A percentile compares a stretch with the other conserved stretches of the same genome.
phyloP scores from a whole-genome alignment of 768 basidiomycete genomes.

The Termitomyces sp. region DNA sequence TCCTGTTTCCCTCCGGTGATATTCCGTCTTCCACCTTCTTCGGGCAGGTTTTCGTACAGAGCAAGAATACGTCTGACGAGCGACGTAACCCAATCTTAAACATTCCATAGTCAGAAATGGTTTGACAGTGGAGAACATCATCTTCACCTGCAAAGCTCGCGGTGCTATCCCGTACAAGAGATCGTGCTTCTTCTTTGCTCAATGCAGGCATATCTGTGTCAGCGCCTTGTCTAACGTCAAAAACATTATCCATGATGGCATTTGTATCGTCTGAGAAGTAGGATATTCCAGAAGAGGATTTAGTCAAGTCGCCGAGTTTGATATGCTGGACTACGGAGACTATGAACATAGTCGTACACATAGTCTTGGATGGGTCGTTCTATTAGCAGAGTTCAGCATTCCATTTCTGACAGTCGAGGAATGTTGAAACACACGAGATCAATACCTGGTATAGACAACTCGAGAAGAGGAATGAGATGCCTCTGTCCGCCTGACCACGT shows the following conservation, averaged over 20 bases:
- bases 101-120: background rate
- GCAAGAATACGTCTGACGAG: conserved; percentile 76
- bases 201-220: conserved; percentile 34
- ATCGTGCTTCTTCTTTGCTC: conserved; percentile 64
- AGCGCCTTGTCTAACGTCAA: conserved; percentile 43
- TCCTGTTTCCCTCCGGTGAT: conserved; percentile 84
- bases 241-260: conserved; percentile 48
- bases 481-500: conserved; percentile 86
- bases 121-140: background rate
- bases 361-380: conserved; percentile 81
- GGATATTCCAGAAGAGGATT: conserved; percentile 51
- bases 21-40: conserved; percentile 87
- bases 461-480: conserved; percentile 82
- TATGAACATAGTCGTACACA: conserved; percentile 79
- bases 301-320: conserved; percentile 74
- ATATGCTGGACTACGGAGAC: conserved; percentile 69
- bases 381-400: conserved; percentile 21
- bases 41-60: conserved; percentile 89
- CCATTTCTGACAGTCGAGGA: background rate
- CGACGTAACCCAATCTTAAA: conserved; percentile 73
- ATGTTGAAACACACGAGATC: conserved; percentile 57
- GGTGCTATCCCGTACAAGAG: conserved; percentile 73
- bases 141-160: conserved; percentile 68
- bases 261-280: conserved; percentile 52
- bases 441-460: conserved; percentile 87